phyloP scores from a whole-genome alignment of 2,329 filamentous ascomycete genomes.

The Domatiomyces catenatus region DNA sequence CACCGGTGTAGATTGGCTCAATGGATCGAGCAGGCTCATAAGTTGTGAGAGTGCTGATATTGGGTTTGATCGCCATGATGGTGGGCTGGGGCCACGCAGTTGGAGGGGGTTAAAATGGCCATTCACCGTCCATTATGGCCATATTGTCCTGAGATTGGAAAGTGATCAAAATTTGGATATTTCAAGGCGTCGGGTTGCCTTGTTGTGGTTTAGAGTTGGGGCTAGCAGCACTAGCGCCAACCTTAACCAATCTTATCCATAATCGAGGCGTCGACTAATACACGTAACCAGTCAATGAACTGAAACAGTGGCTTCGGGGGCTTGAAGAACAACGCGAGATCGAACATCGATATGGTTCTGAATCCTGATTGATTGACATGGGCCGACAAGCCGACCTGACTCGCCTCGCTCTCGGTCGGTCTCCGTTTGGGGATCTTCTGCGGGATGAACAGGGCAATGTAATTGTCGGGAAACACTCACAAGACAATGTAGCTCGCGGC shows the following conservation, averaged over 20 bases:
- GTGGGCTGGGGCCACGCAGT: neutral
- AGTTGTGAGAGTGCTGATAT: conserved; percentile 53
- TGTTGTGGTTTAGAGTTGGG: neutral
- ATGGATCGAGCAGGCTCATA: conserved; percentile 74
- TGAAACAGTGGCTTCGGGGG: neutral
- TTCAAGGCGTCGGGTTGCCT: neutral
- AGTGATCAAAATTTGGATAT: neutral
- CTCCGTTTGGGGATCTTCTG: conserved; percentile 13
- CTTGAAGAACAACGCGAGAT: neutral
- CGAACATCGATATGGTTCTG: neutral
- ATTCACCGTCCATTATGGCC: neutral
- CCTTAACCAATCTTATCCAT: neutral
- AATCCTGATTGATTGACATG: neutral
- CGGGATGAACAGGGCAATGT: conserved; percentile 15
- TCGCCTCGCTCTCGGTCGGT: conserved; percentile 8
- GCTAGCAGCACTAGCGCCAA: neutral
- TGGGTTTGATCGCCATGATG: conserved; percentile 39
- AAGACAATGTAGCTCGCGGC: conserved; percentile 23
- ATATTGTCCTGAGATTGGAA: neutral
- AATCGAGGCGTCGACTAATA: neutral
- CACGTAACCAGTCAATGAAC: neutral
- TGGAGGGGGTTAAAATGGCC: neutral
- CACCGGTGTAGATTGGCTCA: conserved; percentile 86
- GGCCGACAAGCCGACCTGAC: neutral
- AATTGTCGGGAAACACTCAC: conserved; percentile 13